phyloP scores from a whole-genome alignment of 176 grass and related monocot genomes.

The Triticum timopheevii region DNA sequence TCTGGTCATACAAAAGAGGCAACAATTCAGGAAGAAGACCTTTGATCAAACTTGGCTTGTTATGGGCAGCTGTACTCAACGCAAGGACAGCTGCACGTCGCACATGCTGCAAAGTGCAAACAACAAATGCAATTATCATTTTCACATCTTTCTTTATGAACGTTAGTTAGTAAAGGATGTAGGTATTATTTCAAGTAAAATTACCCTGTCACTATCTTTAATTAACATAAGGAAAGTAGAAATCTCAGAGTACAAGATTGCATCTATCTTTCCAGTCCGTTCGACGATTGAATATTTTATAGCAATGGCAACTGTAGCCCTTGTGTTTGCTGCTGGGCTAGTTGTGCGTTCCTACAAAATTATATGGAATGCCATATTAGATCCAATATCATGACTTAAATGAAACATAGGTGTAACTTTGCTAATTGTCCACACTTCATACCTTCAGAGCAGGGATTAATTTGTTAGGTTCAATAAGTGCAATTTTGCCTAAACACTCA shows the following conservation, averaged over 20 bases:
- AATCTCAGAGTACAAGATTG: not conserved
- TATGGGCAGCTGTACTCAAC: not conserved
- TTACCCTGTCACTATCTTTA: conserved; percentile 7
- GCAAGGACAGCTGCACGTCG: not conserved
- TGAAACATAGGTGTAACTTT: not conserved
- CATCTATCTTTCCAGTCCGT: not conserved
- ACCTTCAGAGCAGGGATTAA: conserved; percentile 3
- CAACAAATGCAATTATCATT: not conserved
- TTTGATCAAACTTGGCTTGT: not conserved
- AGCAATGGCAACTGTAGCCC: not conserved
- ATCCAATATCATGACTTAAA: not conserved
- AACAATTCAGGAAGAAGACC: not conserved
- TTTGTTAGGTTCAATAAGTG: not conserved
- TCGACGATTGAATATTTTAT: not conserved
- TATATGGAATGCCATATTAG: not conserved
- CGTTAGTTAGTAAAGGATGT: not conserved
- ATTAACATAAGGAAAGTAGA: conserved; percentile 4
- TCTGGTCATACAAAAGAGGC: not conserved
- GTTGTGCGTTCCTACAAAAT: not conserved
- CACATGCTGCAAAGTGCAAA: conserved; percentile 2
- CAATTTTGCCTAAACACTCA: not conserved
- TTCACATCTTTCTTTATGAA: not conserved
- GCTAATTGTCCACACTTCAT: not conserved
- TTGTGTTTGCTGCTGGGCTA: not conserved
- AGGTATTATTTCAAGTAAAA: not conserved